Evolutionary conservation across 495 filamentous ascomycete species (phyloP), one percentile per base, ranked within the genome.

Genomic region (Cairneyella variabilis): DNA sequence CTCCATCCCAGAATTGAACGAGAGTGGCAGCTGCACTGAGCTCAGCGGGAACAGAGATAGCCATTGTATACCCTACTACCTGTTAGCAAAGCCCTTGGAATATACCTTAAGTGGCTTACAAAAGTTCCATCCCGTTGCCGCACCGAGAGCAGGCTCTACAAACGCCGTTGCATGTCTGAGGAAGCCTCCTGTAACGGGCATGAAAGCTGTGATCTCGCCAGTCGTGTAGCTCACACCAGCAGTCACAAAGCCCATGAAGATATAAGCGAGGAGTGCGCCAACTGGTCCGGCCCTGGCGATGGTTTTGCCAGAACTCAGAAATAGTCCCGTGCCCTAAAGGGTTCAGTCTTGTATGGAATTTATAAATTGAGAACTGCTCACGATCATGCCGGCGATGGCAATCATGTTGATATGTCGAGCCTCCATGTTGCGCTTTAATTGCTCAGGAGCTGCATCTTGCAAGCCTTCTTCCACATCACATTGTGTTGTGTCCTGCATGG

Each of bases 331-430:
- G 40, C 85, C 85, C 42, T 39, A 48, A 34, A 23, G 45, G 11
- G 9, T 17, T 28, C 40, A 25, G 41, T 21, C 30, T 57, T 40
- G 38, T n/a, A 34, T 3, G 18, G 3, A n/a, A n/a, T n/a, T n/a
- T n/a, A n/a, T n/a, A n/a, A n/a, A n/a, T n/a, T n/a, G n/a, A n/a
- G n/a, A n/a, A n/a, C 25, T 14, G 27, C 83, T 89, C 54, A 86
- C 88, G 54, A 93, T 88, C 9, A 88, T 87, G 41, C 86, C 85
- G 23, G 88, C 88, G 59, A 93, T 89, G 3, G 88, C 89, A 76
- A 92, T 90, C 79, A 89, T 81, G 57, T 81, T 82, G 56, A 88
- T 78, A 53, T 88, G 84, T 23, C 82, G 75, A 3, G 83, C 77
- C 53, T 79, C 77, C 46, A 89, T 67, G 10, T 76, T 74, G 27